Evolutionary conservation across 2,329 filamentous ascomycete genomes (phyloP).

Genomic region (Onygena corvina): DNA sequence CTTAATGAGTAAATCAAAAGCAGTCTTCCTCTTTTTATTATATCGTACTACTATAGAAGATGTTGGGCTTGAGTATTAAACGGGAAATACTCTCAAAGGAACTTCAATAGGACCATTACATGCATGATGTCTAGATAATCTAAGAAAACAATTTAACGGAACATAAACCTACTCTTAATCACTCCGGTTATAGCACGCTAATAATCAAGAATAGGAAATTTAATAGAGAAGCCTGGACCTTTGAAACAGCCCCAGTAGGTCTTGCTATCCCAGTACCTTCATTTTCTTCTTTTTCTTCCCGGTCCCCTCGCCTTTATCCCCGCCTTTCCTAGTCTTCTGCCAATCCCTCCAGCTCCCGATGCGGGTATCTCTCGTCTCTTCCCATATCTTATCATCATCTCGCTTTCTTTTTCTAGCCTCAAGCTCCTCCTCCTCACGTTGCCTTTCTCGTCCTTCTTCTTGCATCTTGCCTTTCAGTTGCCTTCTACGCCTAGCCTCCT

Average conservation of each 20-base stretch:
- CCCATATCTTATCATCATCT: constrained; percentile 91
- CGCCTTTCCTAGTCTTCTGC: constrained; percentile 51
- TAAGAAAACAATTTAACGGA: no score
- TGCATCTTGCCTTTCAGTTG: constrained; percentile 92
- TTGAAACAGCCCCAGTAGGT: neutral
- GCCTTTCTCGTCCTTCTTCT: constrained; percentile 84
- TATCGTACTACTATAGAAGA: no score
- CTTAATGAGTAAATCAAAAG: neutral
- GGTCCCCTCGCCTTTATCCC: constrained; percentile 34
- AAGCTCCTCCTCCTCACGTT: constrained; percentile 71
- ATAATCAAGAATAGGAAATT: no score
- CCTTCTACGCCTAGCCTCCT: constrained; percentile 69
- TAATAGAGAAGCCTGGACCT: no score
- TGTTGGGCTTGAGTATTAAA: no score
- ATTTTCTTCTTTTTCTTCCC: constrained; percentile 53
- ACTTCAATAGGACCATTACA: no score
- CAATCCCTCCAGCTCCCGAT: constrained; percentile 93
- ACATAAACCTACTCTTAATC: no score
- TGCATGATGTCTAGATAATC: no score
- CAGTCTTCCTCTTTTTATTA: no score
- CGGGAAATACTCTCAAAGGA: no score
- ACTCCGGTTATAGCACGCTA: no score
- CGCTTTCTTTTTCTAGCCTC: constrained; percentile 73
- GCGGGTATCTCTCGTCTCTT: constrained; percentile 76
- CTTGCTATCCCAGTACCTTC: constrained; percentile 34